Conservation (phyloP, 1,139 yeast genomes). For the Candida pseudoviswanathii region DNA sequence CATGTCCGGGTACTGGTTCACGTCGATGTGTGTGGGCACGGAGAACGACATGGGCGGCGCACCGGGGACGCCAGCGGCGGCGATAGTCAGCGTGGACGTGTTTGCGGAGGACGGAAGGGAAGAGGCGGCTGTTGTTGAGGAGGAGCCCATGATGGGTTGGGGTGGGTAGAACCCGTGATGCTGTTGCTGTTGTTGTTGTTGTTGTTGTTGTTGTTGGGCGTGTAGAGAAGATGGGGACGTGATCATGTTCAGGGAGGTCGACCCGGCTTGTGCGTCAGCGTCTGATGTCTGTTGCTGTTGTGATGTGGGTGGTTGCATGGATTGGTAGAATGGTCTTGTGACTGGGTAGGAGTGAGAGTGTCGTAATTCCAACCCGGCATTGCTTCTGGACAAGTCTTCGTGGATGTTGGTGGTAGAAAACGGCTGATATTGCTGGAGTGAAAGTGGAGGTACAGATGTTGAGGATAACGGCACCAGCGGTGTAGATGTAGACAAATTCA, state of each 20-base stretch:
- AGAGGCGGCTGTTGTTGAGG: conserved; percentile 1
- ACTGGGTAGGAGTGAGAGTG: conserved; percentile 2
- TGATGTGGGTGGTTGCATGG: not conserved
- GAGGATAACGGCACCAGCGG: not conserved
- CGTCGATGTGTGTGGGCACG: conserved; percentile 11
- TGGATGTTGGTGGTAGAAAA: not conserved
- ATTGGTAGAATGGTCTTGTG: not conserved
- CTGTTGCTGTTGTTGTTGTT: conserved; percentile 2
- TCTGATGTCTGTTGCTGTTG: not conserved
- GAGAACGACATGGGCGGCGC: conserved; percentile 3
- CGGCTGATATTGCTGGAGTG: not conserved
- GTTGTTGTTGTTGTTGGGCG: not conserved
- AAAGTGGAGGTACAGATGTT: not conserved
- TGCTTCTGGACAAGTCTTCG: not conserved
- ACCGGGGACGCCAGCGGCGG: no score
- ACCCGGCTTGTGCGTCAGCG: not conserved
- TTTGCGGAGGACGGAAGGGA: not conserved
- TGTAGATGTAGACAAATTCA: not conserved
- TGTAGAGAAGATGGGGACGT: not conserved
- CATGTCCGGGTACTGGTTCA: conserved; percentile 37
- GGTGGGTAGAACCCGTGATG: not conserved
- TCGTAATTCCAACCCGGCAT: conserved; percentile 1
- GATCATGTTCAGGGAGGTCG: not conserved
- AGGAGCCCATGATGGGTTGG: not conserved
- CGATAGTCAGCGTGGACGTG: conserved; percentile 5